A percentile compares a stretch with the other conserved stretches of the same genome.
Conservation (phyloP, 768 basidiomycete species). For the Tubosaeta brunneosetosa region DNA sequence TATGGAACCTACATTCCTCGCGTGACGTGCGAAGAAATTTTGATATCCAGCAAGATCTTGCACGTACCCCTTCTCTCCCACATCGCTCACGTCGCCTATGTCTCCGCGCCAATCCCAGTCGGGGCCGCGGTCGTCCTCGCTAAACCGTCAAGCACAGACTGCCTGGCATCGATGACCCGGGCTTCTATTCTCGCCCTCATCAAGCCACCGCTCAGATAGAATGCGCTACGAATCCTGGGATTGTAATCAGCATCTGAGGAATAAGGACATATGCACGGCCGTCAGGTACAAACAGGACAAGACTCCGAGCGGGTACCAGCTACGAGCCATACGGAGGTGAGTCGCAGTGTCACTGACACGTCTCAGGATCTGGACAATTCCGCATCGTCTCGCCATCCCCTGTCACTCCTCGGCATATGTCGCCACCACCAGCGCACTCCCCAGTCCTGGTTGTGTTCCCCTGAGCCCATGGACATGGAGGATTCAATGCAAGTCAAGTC, state of each 20-base stretch:
- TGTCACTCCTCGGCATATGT: conserved; percentile 19
- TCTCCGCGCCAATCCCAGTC: conserved; percentile 31
- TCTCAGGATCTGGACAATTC: conserved; percentile 7
- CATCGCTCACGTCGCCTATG: conserved; percentile 19
- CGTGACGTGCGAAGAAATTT: conserved; percentile 15
- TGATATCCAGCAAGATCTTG: conserved; percentile 18
- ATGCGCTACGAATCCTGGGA: conserved; percentile 31
- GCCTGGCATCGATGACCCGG: conserved; percentile 34
- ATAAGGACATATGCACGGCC: conserved; percentile 13
- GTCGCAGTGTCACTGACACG: background rate
- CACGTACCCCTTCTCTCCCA: conserved; percentile 19
- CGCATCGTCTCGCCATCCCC: conserved; percentile 21
- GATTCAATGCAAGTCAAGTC: conserved; percentile 16
- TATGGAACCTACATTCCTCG: conserved; percentile 7
- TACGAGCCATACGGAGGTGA: conserved; percentile 19
- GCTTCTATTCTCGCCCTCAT: conserved; percentile 36
- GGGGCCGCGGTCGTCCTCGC: conserved; percentile 35
- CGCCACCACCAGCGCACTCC: conserved; percentile 21
- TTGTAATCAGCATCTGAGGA: conserved; percentile 35
- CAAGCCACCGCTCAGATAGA: conserved; percentile 32
- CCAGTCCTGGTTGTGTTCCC: conserved; percentile 27
- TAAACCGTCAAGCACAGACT: conserved; percentile 31
- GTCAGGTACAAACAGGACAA: conserved; percentile 4
- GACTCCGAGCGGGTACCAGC: conserved; percentile 1
- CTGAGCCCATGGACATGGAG: conserved; percentile 35